Evolutionary conservation across 176 grass and related monocot species (phyloP).

Genomic region (Eremochloa ophiuroides): DNA sequence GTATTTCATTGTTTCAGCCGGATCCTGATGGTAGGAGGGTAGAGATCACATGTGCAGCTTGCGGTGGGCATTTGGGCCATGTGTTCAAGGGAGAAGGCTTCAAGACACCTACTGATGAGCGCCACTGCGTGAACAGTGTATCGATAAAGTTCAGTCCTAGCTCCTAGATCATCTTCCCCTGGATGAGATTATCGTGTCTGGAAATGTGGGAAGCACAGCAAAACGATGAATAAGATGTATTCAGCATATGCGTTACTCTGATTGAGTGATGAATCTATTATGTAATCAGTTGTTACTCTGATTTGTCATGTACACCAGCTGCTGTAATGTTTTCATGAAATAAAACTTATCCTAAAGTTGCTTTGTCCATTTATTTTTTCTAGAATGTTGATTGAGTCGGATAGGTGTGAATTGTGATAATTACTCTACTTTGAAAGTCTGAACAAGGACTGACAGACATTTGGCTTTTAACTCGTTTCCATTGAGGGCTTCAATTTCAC

Average conservation of each 20-base stretch:
- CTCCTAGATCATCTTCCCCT: constrained; percentile 11
- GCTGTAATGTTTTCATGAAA: no score
- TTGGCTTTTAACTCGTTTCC: background rate
- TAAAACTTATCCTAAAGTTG: background rate
- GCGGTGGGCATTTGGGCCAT: constrained; percentile 83
- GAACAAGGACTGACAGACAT: background rate
- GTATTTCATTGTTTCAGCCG: constrained; percentile 29
- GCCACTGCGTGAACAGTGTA: constrained; percentile 87
- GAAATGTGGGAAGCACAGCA: background rate
- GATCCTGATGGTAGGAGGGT: constrained; percentile 73
- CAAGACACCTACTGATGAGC: constrained; percentile 76
- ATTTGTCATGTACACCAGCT: background rate
- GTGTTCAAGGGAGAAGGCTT: constrained; percentile 95
- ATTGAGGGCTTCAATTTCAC: no score
- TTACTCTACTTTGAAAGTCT: background rate
- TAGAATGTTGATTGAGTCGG: background rate
- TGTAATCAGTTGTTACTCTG: background rate
- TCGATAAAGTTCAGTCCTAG: constrained; percentile 64
- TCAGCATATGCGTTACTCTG: background rate
- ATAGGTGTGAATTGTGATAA: background rate
- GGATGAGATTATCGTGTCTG: background rate
- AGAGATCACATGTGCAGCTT: constrained; percentile 76
- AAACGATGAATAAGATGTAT: background rate
- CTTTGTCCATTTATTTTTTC: background rate
- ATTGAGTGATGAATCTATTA: background rate